Evolutionary conservation across 2,329 filamentous ascomycete species (phyloP).

Genomic region (Dothistroma pini): DNA sequence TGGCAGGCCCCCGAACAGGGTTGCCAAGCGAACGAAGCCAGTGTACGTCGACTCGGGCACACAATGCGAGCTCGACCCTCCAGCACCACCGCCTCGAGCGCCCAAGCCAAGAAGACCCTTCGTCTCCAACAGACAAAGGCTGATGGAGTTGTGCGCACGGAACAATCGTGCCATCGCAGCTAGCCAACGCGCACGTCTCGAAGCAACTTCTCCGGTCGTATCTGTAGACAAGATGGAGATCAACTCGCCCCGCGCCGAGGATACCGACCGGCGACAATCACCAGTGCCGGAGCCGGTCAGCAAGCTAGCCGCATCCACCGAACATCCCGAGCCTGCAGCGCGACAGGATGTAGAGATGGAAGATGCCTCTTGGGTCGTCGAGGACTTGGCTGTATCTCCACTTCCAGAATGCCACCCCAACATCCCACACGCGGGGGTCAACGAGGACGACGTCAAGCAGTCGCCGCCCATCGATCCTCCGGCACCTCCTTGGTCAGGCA

Average conservation of each 20-base stretch:
- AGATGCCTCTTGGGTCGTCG: constrained; percentile 16
- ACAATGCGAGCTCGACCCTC: constrained; percentile 37
- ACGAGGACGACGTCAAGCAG: constrained; percentile 2
- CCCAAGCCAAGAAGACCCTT: constrained; percentile 24
- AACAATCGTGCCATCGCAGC: constrained; percentile 26
- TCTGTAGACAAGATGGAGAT: constrained; percentile 21
- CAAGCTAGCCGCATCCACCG: background rate
- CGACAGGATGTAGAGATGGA: constrained; percentile 21
- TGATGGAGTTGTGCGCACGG: constrained; percentile 34
- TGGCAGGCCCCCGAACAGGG: constrained; percentile 7
- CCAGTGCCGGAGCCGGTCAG: constrained; percentile 3
- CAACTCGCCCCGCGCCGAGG: constrained; percentile 10
- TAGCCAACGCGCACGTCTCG: background rate
- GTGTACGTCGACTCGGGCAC: constrained; percentile 29
- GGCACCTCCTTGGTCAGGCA: constrained; percentile 10
- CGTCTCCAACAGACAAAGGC: constrained; percentile 30
- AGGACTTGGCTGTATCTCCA: background rate
- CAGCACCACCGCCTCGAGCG: constrained; percentile 20
- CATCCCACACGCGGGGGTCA: background rate
- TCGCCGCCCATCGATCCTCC: constrained; percentile 9
- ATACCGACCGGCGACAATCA: constrained; percentile 4
- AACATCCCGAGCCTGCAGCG: constrained; percentile 4
- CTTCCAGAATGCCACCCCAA: background rate
- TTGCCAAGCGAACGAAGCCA: constrained; percentile 11
- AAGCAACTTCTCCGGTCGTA: background rate